Conservation (phyloP, 129 eudicot genomes). For the Flaveria brownii region DNA sequence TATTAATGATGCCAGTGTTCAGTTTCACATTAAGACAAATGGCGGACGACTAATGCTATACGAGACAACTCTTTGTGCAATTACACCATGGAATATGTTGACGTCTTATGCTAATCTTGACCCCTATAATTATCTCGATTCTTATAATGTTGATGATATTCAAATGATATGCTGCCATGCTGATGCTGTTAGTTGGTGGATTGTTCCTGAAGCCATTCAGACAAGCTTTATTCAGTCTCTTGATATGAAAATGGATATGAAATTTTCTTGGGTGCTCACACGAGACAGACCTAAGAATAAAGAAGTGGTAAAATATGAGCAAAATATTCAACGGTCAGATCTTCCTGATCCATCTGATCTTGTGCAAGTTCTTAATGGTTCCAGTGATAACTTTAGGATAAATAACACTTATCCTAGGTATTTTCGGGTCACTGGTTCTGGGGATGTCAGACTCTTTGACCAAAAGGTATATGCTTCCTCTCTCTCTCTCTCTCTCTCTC, state of each 20-base stretch:
- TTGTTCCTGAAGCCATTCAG: slow-evolving; percentile 80
- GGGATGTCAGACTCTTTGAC: slow-evolving; percentile 86
- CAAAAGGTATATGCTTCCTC: slow-evolving; percentile 59
- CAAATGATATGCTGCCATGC: slow-evolving; percentile 91
- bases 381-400: slow-evolving; percentile 67
- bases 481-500: background rate
- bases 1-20: slow-evolving; percentile 86
- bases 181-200: slow-evolving; percentile 90
- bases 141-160: slow-evolving; percentile 73
- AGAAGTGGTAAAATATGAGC: slow-evolving; percentile 85
- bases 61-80: slow-evolving; percentile 83
- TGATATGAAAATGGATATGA: slow-evolving; percentile 55
- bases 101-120: slow-evolving; percentile 50
- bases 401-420: slow-evolving; percentile 73
- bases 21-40: slow-evolving; percentile 72
- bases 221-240: slow-evolving; percentile 61
- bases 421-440: slow-evolving; percentile 96
- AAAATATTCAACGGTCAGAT: slow-evolving; percentile 43
- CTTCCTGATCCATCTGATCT: slow-evolving; percentile 74
- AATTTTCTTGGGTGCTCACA: slow-evolving; percentile 77
- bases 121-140: slow-evolving; percentile 63
- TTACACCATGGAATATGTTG: slow-evolving; percentile 58
- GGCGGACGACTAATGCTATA: slow-evolving; percentile 79
- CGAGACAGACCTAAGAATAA: slow-evolving; percentile 96
- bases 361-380: slow-evolving; percentile 70